Conservation (phyloP, 345 rosid genomes). For the Punica granatum region DNA sequence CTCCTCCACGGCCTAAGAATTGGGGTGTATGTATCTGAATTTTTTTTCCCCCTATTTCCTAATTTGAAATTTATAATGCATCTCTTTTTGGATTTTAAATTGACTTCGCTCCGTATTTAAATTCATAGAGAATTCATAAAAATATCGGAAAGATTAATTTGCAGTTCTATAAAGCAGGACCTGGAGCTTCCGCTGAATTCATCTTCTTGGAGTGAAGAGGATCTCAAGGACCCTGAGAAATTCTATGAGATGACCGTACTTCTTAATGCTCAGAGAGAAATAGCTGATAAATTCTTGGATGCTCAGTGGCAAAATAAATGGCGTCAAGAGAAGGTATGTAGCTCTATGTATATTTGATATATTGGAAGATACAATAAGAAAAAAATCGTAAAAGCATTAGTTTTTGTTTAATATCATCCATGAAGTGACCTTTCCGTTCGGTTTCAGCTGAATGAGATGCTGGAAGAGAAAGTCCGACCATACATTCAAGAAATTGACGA, state of each 20-base stretch:
- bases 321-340: slow-evolving; percentile 80
- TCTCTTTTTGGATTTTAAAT: background rate
- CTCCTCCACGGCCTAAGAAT: slow-evolving; percentile 81
- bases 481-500: slow-evolving; percentile 41
- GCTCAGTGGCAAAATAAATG: slow-evolving; percentile 85
- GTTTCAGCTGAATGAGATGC: slow-evolving; percentile 62
- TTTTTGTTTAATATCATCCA: background rate
- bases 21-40: slow-evolving; percentile 72
- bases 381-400: background rate
- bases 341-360: background rate
- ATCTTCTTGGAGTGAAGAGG: slow-evolving; percentile 85
- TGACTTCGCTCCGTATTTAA: background rate
- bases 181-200: slow-evolving; percentile 73
- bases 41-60: background rate
- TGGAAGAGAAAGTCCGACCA: slow-evolving; percentile 83
- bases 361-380: background rate
- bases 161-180: slow-evolving; percentile 32
- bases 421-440: background rate
- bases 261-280: slow-evolving; percentile 89
- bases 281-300: slow-evolving; percentile 75
- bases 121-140: background rate
- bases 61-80: background rate
- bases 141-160: background rate
- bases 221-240: slow-evolving; percentile 68
- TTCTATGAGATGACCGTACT: slow-evolving; percentile 91